These are phyloP conservation scores for Lactarius hatsudake DNA, from an alignment of 768 basidiomycete species.

Conservation along the genomic window DNA sequence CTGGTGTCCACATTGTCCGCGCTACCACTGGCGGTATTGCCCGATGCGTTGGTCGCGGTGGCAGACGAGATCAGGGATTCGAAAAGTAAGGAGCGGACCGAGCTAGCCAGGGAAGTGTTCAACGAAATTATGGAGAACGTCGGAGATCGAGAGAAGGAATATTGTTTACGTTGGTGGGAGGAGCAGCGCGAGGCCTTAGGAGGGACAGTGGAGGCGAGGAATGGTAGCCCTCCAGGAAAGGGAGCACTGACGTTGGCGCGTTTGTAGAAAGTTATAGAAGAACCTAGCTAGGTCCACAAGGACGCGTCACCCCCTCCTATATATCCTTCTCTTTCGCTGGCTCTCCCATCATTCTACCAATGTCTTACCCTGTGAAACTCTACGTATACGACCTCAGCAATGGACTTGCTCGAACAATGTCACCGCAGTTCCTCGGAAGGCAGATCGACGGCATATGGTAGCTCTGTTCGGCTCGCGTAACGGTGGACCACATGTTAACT, in stretches of 20 bases:
- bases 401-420: constrained; percentile 78
- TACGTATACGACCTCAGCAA: constrained; percentile 92
- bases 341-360: background rate
- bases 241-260: background rate
- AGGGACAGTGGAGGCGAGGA: background rate
- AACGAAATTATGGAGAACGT: constrained; percentile 60
- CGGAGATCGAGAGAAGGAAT: constrained; percentile 68
- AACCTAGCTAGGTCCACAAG: background rate
- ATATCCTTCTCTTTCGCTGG: background rate
- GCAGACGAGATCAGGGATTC: constrained; percentile 34
- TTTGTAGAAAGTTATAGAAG: constrained; percentile 11
- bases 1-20: constrained; percentile 65
- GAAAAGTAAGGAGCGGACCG: constrained; percentile 34
- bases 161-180: constrained; percentile 73
- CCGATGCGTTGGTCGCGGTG: constrained; percentile 52
- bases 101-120: constrained; percentile 58
- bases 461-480: constrained; percentile 27
- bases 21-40: constrained; percentile 55
- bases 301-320: constrained; percentile 21
- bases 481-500: background rate
- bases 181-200: constrained; percentile 29
- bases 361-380: constrained; percentile 54
- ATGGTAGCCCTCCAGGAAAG: background rate
- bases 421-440: constrained; percentile 75
- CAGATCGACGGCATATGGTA: constrained; percentile 95